Conservation (phyloP, 2,329 filamentous ascomycete species). For the Amauroascus verrucosus region DNA sequence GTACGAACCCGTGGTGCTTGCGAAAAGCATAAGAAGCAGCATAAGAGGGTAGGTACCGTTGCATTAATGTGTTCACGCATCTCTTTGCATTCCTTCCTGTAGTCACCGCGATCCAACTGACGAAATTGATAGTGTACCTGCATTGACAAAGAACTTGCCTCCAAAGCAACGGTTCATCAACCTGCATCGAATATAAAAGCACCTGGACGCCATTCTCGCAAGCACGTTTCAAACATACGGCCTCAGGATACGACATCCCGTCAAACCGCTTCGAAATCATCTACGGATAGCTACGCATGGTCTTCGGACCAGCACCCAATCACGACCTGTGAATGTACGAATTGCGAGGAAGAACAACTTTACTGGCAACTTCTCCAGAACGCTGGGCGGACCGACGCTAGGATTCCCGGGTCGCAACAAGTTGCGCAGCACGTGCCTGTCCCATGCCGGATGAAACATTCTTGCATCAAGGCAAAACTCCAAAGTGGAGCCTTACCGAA, state of each 20-base stretch:
- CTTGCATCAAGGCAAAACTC: too few species aligned
- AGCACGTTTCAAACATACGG: neutral
- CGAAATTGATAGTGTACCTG: slow-evolving; percentile 29
- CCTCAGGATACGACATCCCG: neutral
- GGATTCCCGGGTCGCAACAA: too few species aligned
- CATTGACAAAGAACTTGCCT: slow-evolving; percentile 25
- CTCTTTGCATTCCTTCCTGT: neutral
- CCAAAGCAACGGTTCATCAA: neutral
- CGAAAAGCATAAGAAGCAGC: slow-evolving; percentile 36
- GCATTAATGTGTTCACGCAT: slow-evolving; percentile 15
- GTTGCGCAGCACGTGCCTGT: neutral
- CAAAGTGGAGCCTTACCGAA: too few species aligned
- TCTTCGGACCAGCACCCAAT: neutral
- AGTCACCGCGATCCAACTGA: slow-evolving; percentile 16
- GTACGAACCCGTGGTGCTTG: slow-evolving; percentile 36
- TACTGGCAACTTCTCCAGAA: slow-evolving; percentile 1
- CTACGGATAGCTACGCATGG: neutral
- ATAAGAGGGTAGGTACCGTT: slow-evolving; percentile 32
- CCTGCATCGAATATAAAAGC: too few species aligned
- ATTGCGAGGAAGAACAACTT: neutral
- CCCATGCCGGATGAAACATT: neutral
- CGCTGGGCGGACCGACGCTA: too few species aligned
- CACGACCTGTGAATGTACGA: neutral
- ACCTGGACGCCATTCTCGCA: neutral
- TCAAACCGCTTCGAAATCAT: neutral